Percentiles rank a stretch among this genome's conserved stretches.
Evolutionary conservation across 2,329 filamentous ascomycete genomes (phyloP).

Genomic region (Venturia aucupariae): DNA sequence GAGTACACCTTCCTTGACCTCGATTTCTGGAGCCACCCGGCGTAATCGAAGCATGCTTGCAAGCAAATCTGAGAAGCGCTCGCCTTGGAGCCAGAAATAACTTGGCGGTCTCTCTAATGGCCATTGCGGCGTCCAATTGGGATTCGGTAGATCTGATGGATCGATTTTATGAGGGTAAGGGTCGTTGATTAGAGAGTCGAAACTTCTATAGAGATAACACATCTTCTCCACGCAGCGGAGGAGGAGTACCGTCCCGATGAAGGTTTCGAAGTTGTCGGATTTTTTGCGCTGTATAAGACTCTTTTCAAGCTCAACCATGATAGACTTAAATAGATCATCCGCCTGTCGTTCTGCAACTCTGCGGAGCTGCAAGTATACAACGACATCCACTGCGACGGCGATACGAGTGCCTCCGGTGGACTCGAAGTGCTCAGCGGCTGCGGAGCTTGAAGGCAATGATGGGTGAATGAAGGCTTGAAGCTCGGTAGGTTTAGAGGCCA

Average conservation of each 20-base stretch:
- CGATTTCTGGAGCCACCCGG: conserved; percentile 33
- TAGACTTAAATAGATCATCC: conserved; percentile 39
- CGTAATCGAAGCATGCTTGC: conserved; percentile 51
- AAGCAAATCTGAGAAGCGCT: conserved; percentile 48
- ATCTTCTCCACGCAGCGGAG: conserved; percentile 52
- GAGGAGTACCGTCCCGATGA: conserved; percentile 49
- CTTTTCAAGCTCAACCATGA: conserved; percentile 52
- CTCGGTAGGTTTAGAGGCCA: conserved; percentile 18
- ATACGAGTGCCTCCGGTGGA: neutral
- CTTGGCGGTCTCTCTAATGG: conserved; percentile 44
- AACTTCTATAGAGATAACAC: conserved; percentile 47
- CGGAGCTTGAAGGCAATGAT: neutral
- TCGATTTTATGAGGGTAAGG: neutral
- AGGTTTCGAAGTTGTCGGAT: conserved; percentile 48
- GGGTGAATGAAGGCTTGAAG: conserved; percentile 17
- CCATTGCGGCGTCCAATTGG: conserved; percentile 29
- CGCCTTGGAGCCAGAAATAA: conserved; percentile 46
- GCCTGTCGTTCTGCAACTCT: conserved; percentile 1
- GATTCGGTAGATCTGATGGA: neutral
- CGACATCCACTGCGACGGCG: neutral
- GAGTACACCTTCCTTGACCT: conserved; percentile 7
- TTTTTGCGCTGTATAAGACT: conserved; percentile 50
- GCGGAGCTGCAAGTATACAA: conserved; percentile 11
- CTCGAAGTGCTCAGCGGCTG: conserved; percentile 15
- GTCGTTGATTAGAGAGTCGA: conserved; percentile 31